Evolutionary conservation across 768 basidiomycete genomes (phyloP).

Genomic region (Auricularia heimuer): DNA sequence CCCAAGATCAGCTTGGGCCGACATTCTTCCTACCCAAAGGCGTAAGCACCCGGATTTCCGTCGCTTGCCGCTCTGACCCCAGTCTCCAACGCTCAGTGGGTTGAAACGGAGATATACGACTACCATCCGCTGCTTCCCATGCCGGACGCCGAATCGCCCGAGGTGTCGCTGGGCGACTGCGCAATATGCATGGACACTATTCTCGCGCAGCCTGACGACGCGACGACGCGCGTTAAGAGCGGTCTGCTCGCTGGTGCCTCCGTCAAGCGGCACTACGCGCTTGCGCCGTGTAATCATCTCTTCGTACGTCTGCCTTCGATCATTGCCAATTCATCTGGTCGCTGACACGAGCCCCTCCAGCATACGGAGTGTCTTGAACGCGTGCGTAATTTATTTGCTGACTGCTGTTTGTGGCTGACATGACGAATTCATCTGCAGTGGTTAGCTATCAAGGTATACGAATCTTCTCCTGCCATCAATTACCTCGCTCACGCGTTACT

Average conservation of each 20-base stretch:
- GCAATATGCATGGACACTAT: slow-evolving; percentile 92
- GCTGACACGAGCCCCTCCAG: slow-evolving; percentile 23
- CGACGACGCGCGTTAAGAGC: slow-evolving; percentile 17
- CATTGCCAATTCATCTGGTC: background rate
- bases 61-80: background rate
- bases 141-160: slow-evolving; percentile 64
- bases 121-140: slow-evolving; percentile 75
- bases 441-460: slow-evolving; percentile 60
- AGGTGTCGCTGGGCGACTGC: slow-evolving; percentile 74
- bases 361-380: slow-evolving; percentile 83
- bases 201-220: slow-evolving; percentile 28
- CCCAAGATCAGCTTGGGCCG: slow-evolving; percentile 72
- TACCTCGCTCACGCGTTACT: background rate
- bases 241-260: slow-evolving; percentile 25
- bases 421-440: slow-evolving; percentile 31
- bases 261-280: slow-evolving; percentile 59
- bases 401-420: slow-evolving; percentile 9
- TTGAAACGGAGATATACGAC: slow-evolving; percentile 55
- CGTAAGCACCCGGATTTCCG: slow-evolving; percentile 29
- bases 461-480: background rate
- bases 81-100: slow-evolving; percentile 34
- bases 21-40: slow-evolving; percentile 72
- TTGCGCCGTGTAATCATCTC: slow-evolving; percentile 83
- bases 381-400: slow-evolving; percentile 28
- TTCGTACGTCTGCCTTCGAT: slow-evolving; percentile 46